A percentile compares a stretch with the other conserved stretches of the same genome.
phyloP scores from a whole-genome alignment of 345 rosid species.

The Camelina hispida region DNA sequence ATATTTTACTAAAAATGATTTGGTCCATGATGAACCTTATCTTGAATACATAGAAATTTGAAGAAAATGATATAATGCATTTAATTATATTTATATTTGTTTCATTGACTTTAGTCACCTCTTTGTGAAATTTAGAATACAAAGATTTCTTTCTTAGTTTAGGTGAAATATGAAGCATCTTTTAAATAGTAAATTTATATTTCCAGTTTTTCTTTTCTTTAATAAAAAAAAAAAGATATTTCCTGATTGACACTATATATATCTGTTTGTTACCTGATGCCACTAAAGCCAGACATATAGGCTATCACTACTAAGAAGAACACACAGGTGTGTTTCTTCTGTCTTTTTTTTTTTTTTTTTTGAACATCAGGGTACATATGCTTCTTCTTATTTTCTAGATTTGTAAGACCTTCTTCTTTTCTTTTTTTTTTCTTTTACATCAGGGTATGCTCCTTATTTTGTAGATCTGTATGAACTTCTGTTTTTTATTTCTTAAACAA shows the following conservation, averaged over 20 bases:
- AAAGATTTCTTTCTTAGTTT: neutral
- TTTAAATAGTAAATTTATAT: too few relatives aligned
- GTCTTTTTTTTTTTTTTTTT: too few relatives aligned
- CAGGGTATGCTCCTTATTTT: neutral
- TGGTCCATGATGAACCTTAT: neutral
- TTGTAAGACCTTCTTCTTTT: too few relatives aligned
- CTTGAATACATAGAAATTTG: neutral
- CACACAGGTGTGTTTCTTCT: neutral
- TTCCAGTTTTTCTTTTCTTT: too few relatives aligned
- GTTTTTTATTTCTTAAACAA: too few relatives aligned
- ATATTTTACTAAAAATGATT: neutral
- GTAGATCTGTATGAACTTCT: neutral
- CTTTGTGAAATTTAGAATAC: neutral
- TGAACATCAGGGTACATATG: too few relatives aligned
- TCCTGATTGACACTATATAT: neutral
- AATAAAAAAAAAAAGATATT: too few relatives aligned
- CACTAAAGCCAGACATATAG: neutral
- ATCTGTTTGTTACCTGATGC: neutral
- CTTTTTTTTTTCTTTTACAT: too few relatives aligned
- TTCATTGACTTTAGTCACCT: neutral
- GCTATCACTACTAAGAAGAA: neutral
- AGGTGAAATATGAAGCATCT: neutral
- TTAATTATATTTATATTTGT: neutral
- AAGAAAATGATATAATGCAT: neutral
- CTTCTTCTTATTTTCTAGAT: too few relatives aligned